phyloP scores from a whole-genome alignment of 306 rosid genomes.

The Lotus japonicus region DNA sequence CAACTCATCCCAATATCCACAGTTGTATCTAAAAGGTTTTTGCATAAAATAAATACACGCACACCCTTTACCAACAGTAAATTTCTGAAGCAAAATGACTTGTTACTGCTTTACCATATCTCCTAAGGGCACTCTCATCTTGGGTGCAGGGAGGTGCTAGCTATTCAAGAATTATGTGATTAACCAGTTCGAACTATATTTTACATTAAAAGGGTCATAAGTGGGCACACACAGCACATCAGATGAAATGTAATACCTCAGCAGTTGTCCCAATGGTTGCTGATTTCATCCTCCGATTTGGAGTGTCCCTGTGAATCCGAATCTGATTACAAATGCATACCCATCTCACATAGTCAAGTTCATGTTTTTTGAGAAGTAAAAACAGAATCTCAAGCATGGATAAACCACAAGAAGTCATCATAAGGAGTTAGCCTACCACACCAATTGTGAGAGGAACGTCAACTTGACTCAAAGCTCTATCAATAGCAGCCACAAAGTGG shows the following conservation, averaged over 20 bases:
- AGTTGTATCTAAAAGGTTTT: constrained; percentile 12
- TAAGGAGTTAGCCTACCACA: constrained; percentile 62
- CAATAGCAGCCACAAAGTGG: constrained; percentile 59
- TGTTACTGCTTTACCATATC: not conserved
- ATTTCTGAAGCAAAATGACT: constrained; percentile 4
- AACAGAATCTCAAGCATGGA: constrained; percentile 6
- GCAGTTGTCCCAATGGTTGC: constrained; percentile 86
- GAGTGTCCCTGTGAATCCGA: constrained; percentile 41
- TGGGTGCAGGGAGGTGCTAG: not conserved
- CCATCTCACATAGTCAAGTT: not conserved
- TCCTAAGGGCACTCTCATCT: not conserved
- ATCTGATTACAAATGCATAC: constrained; percentile 40
- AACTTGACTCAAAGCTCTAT: constrained; percentile 54
- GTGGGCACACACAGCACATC: not conserved
- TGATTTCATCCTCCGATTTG: constrained; percentile 28
- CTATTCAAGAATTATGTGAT: not conserved
- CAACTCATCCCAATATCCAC: not conserved
- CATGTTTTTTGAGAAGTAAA: not conserved
- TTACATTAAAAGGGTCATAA: not conserved
- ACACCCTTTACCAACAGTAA: not conserved
- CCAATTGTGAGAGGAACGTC: constrained; percentile 73
- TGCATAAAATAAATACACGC: not conserved
- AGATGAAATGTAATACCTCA: constrained; percentile 44
- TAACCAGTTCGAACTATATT: not conserved
- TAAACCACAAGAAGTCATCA: constrained; percentile 1